A percentile compares a stretch with the other conserved stretches of the same genome.
phyloP scores from a whole-genome alignment of 805 yeast genomes.

The Suhomyces prunicola region DNA sequence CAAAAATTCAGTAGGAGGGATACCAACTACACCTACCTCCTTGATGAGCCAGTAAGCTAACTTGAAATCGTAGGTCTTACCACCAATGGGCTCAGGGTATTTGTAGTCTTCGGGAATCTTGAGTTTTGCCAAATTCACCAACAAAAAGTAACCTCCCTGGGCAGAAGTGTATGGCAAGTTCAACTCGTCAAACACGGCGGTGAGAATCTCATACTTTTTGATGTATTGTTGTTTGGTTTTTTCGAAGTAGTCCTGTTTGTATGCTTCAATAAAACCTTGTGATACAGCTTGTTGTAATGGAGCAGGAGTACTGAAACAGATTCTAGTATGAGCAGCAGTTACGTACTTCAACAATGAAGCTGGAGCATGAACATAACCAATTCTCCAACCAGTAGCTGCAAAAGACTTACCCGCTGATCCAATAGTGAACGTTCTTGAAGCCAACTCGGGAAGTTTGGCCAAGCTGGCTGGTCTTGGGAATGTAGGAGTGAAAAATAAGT shows the following conservation, averaged over 20 bases:
- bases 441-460: constrained; percentile 63
- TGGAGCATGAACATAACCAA: constrained; percentile 93
- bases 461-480: constrained; percentile 86
- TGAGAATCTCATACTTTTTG: constrained; percentile 70
- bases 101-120: constrained; percentile 70
- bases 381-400: constrained; percentile 99
- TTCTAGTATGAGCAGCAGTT: constrained; percentile 88
- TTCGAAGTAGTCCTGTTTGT: constrained; percentile 62
- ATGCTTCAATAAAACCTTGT: constrained; percentile 64
- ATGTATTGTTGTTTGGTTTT: constrained; percentile 64
- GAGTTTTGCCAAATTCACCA: constrained; percentile 83
- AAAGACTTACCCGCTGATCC: constrained; percentile 98
- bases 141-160: constrained; percentile 89
- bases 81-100: constrained; percentile 66
- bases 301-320: constrained; percentile 86
- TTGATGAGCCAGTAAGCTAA: constrained; percentile 90
- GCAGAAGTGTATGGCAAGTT: constrained; percentile 87
- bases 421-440: constrained; percentile 76
- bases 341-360: constrained; percentile 78
- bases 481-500: constrained; percentile 63
- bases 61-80: constrained; percentile 80
- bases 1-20: constrained; percentile 96
- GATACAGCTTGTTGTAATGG: constrained; percentile 94
- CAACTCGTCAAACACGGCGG: constrained; percentile 77
- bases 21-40: constrained; percentile 91